Conservation (phyloP, 805 yeast species). For the Saccharomycopsis sp. region DNA sequence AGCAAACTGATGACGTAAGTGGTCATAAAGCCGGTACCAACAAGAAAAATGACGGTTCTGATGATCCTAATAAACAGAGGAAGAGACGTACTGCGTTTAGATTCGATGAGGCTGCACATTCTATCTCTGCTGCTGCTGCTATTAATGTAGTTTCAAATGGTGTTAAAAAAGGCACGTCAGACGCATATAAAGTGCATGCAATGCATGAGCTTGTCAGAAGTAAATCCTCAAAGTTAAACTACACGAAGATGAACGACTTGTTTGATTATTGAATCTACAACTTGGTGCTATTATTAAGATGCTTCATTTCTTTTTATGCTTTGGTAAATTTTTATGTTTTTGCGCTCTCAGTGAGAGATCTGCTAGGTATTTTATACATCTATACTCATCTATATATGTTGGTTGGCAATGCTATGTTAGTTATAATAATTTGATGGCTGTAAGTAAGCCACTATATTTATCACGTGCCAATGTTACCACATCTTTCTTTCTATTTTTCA, state of each 20-base stretch:
- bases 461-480: too few relatives aligned
- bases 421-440: neutral
- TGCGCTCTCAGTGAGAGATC: neutral
- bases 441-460: too few relatives aligned
- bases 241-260: neutral
- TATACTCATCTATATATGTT: neutral
- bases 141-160: neutral
- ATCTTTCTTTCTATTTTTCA: too few relatives aligned
- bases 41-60: neutral
- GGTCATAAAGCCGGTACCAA: constrained; percentile 43
- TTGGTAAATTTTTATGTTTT: neutral
- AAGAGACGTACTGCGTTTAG: neutral
- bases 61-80: neutral
- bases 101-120: neutral
- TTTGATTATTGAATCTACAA: neutral
- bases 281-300: neutral
- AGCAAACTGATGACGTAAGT: constrained; percentile 79
- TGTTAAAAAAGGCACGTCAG: neutral
- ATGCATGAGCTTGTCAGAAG: neutral
- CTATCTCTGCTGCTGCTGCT: neutral
- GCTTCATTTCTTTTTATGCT: neutral
- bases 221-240: neutral
- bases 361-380: neutral
- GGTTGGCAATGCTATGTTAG: neutral
- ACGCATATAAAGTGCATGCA: neutral